Percentiles rank a stretch among this genome's conserved stretches.
These are phyloP conservation scores for Amanita thiersii DNA, from an alignment of 768 basidiomycete genomes.

Conservation along the genomic window DNA sequence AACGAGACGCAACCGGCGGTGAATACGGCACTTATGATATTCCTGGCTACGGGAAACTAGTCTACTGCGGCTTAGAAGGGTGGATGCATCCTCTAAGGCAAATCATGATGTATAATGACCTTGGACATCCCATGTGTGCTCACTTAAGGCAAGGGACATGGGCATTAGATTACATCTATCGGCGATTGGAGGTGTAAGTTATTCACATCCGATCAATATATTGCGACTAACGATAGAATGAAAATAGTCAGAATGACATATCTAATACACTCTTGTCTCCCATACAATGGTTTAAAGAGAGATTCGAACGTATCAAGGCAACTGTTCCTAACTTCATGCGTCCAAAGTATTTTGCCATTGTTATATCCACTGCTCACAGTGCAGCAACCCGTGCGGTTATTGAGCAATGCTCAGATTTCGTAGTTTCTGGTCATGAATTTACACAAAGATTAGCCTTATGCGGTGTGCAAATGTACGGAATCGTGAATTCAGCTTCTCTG, in stretches of 20 bases:
- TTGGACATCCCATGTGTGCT: slow-evolving; percentile 85
- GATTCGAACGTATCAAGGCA: slow-evolving; percentile 75
- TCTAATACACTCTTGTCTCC: slow-evolving; percentile 67
- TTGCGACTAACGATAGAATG: not conserved
- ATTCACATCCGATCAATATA: not conserved
- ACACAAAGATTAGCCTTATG: slow-evolving; percentile 86
- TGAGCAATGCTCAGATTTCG: slow-evolving; percentile 85
- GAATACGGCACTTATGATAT: slow-evolving; percentile 79
- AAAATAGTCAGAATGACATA: slow-evolving; percentile 43
- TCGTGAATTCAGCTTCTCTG: slow-evolving; percentile 86
- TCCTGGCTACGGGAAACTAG: slow-evolving; percentile 64
- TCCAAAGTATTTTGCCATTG: slow-evolving; percentile 93
- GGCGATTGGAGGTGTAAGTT: slow-evolving; percentile 63
- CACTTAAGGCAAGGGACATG: slow-evolving; percentile 85
- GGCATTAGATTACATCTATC: slow-evolving; percentile 84
- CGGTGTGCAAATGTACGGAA: slow-evolving; percentile 84
- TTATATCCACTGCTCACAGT: slow-evolving; percentile 89
- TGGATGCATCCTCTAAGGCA: slow-evolving; percentile 89
- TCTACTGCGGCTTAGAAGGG: slow-evolving; percentile 93
- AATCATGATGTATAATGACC: slow-evolving; percentile 85
- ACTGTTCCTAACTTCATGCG: slow-evolving; percentile 80
- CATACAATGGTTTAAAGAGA: slow-evolving; percentile 77
- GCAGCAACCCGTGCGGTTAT: slow-evolving; percentile 76
- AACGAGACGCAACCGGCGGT: slow-evolving; percentile 79
- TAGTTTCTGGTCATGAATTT: slow-evolving; percentile 78